Evolutionary conservation across 805 yeast genomes (phyloP).

Genomic region (Ogataea parapolymorpha): DNA sequence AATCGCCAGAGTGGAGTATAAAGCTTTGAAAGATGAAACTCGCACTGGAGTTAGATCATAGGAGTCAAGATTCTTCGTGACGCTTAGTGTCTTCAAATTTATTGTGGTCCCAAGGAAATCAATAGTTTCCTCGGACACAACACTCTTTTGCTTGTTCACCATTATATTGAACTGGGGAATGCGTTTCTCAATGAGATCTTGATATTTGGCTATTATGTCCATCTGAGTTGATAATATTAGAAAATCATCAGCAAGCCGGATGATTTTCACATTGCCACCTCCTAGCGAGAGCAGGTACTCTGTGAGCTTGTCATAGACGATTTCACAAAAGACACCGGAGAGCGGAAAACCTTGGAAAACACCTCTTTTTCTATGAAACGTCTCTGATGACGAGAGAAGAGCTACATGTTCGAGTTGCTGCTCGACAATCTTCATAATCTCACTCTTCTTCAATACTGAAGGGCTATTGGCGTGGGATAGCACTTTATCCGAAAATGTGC

Average conservation of each 20-base stretch:
- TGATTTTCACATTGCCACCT: slow-evolving; percentile 31
- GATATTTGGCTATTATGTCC: slow-evolving; percentile 30
- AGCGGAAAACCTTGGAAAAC: slow-evolving; percentile 82
- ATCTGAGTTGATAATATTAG: slow-evolving; percentile 54
- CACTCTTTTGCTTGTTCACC: slow-evolving; percentile 40
- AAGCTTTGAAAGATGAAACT: slow-evolving; percentile 14
- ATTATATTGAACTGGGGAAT: slow-evolving; percentile 41
- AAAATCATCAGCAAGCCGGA: slow-evolving; percentile 85
- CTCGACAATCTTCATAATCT: slow-evolving; percentile 43
- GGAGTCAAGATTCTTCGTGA: slow-evolving; percentile 33
- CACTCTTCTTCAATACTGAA: slow-evolving; percentile 35
- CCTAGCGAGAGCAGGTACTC: slow-evolving; percentile 29
- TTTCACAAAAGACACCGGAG: slow-evolving; percentile 71
- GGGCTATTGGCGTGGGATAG: slow-evolving; percentile 16
- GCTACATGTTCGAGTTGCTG: slow-evolving; percentile 54
- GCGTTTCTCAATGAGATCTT: slow-evolving; percentile 32
- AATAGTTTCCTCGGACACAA: slow-evolving; percentile 20
- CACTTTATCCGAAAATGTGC: not conserved
- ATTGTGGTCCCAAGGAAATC: slow-evolving; percentile 44
- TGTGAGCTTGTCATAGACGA: slow-evolving; percentile 64
- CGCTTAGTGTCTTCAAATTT: slow-evolving; percentile 31
- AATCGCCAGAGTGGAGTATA: slow-evolving; percentile 26
- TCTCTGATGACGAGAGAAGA: slow-evolving; percentile 35
- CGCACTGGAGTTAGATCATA: slow-evolving; percentile 13
- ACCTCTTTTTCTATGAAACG: slow-evolving; percentile 57